phyloP scores from a whole-genome alignment of 495 filamentous ascomycete species.

The Aspergillus homomorphus region DNA sequence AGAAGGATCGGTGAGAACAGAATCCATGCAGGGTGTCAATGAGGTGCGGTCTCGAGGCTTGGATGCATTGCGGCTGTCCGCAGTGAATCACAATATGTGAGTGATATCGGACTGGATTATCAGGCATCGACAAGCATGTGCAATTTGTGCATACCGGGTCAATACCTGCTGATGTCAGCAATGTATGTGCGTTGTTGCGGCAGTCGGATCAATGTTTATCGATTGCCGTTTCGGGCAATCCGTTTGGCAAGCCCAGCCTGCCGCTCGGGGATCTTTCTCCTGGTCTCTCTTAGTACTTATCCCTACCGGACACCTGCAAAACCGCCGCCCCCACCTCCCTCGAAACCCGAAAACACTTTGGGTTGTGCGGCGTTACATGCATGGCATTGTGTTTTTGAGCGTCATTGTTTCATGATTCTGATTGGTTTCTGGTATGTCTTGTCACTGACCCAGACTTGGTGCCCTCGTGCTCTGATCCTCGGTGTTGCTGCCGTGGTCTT shows the following conservation, averaged over 20 bases:
- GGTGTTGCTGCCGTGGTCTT: not conserved
- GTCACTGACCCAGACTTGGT: not conserved
- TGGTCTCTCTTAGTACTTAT: conserved; percentile 13
- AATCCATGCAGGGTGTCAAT: conserved; percentile 1
- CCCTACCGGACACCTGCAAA: not conserved
- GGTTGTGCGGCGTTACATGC: conserved; percentile 34
- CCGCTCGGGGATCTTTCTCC: conserved; percentile 8
- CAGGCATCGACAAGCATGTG: conserved; percentile 8
- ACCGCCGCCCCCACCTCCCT: conserved; percentile 17
- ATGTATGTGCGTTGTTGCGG: conserved; percentile 26
- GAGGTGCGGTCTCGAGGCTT: not conserved
- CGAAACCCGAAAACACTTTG: conserved; percentile 15
- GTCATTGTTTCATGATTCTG: conserved; percentile 24
- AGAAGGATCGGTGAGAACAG: not conserved
- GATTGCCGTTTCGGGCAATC: conserved; percentile 40
- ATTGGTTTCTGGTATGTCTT: conserved; percentile 21
- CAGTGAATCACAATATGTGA: not conserved
- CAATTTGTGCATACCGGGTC: conserved; percentile 7
- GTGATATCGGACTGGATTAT: conserved; percentile 10
- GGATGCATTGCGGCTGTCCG: not conserved
- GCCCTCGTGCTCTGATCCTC: not conserved
- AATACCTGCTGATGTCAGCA: conserved; percentile 29
- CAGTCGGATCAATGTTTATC: conserved; percentile 40
- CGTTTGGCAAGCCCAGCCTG: conserved; percentile 29
- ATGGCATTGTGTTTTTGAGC: conserved; percentile 28